A percentile compares a stretch with the other conserved stretches of the same genome.
phyloP scores from a whole-genome alignment of 2,329 filamentous ascomycete species.

The Fusarium beomiforme region DNA sequence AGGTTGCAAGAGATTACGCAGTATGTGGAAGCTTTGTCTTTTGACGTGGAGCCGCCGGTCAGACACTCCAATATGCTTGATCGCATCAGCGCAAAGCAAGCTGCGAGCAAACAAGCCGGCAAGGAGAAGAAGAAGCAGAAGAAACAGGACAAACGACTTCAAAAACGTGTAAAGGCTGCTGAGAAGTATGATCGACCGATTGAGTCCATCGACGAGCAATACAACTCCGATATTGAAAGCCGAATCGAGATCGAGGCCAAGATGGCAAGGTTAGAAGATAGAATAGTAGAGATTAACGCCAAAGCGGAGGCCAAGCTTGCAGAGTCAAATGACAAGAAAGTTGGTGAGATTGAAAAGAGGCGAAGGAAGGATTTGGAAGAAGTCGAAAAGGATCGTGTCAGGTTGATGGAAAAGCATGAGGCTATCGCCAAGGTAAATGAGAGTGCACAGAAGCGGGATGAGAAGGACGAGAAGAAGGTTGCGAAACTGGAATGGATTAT shows the following conservation, averaged over 20 bases:
- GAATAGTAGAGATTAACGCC: neutral
- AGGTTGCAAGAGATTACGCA: neutral
- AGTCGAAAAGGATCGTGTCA: neutral
- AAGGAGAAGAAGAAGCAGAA: constrained; percentile 7
- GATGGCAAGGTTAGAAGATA: neutral
- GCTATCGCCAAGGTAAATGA: neutral
- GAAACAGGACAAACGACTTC: neutral
- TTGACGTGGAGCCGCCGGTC: constrained; percentile 1
- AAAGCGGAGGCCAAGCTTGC: neutral
- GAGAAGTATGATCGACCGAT: neutral
- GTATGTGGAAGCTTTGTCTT: neutral
- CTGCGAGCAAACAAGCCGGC: neutral
- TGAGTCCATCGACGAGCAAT: constrained; percentile 5
- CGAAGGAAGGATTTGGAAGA: constrained; percentile 3
- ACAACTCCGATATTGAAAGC: neutral
- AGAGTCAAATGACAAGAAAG: neutral
- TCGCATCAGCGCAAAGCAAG: constrained; percentile 20
- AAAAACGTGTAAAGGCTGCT: neutral
- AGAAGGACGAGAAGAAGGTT: constrained; percentile 15
- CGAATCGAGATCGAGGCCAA: neutral
- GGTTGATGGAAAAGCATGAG: neutral
- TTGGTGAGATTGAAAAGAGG: neutral
- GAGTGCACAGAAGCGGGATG: neutral
- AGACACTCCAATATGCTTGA: constrained; percentile 2
- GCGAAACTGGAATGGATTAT: constrained; percentile 19